A percentile compares a stretch with the other conserved stretches of the same genome.
These are phyloP conservation scores for Botrytis pseudocinerea DNA, from an alignment of 2,329 filamentous ascomycete species.

Conservation along the genomic window DNA sequence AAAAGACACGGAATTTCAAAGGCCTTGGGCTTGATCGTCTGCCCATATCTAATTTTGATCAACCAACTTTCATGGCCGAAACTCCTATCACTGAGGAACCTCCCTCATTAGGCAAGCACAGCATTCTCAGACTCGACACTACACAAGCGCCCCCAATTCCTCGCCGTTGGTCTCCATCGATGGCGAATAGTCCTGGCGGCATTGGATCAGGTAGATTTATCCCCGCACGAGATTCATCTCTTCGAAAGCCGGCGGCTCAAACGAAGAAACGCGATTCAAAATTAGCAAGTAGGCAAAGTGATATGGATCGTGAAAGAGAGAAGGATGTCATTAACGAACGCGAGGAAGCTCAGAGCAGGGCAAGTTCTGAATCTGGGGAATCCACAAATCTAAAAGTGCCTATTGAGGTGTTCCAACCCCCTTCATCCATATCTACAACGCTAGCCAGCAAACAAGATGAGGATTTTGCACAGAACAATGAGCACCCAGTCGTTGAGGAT, in stretches of 20 bases:
- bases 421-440: slow-evolving; percentile 33
- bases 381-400: slow-evolving; percentile 38
- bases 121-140: slow-evolving; percentile 13
- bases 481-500: slow-evolving; percentile 29
- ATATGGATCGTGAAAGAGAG: slow-evolving; percentile 44
- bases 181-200: slow-evolving; percentile 33
- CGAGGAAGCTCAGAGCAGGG: slow-evolving; percentile 30
- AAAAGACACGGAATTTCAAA: slow-evolving; percentile 55
- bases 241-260: slow-evolving; percentile 56
- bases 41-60: slow-evolving; percentile 35
- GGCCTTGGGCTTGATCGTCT: slow-evolving; percentile 39
- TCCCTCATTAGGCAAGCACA: slow-evolving; percentile 17
- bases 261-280: slow-evolving; percentile 55
- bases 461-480: slow-evolving; percentile 30
- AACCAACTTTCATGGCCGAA: slow-evolving; percentile 41
- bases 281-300: slow-evolving; percentile 49
- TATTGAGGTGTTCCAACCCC: slow-evolving; percentile 39
- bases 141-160: neutral
- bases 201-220: slow-evolving; percentile 51
- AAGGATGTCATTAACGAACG: slow-evolving; percentile 29
- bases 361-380: slow-evolving; percentile 35
- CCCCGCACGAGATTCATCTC: slow-evolving; percentile 67
- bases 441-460: slow-evolving; percentile 31
- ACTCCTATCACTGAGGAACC: slow-evolving; percentile 51
- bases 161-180: slow-evolving; percentile 14